Base-by-base conservation (phyloP, 129 eudicot species). In the Chrysanthemum makinoi region DNA sequence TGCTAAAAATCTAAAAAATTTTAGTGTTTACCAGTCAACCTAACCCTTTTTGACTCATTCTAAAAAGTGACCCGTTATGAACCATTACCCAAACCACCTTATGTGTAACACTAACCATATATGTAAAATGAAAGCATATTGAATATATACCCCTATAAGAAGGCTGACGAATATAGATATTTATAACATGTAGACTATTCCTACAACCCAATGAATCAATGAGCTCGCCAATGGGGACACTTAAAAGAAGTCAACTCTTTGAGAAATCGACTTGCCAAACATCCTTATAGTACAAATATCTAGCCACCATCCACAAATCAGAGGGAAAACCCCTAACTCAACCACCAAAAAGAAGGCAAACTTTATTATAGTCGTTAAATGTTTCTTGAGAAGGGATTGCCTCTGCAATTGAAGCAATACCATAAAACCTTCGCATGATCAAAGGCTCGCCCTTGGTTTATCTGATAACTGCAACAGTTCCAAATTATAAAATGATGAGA, bases 251-350 rank as follows among this genome's bases (percentile, higher is more conserved):
- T 92, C 95, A 68, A 86, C 87, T 65, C 98, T 83, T 65, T 92
- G 91, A 14, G 83, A 76, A 77, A 92, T 82, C 2, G 98, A 76
- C 75, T 86, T 92, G 78, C 98, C 98, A 73, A 92, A 89, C 96
- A 92, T 89, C 80, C 87, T 84, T 68, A 92, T 77, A 47, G 98
- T 92, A 70, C 98, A 92, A 26, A 92, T 76, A 83, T 92, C 98
- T 68, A 92, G 84, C 98, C 98, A 92, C 98, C 98, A 92, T 49
- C 98, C 98, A 65, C 98, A 92, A 96, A 92, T 85, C 80, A 92
- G 62, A 77, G 98, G 98, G 64, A 92, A 92, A 70, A 92, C 98
- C 52, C 98, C 98, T n/a, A 92, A 91, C 73, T 92, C 98, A 65
- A 92, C 83, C 0, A 89, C 98, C 75, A 92, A 77, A 79, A 92